These are phyloP conservation scores for Debaryomycetaceae sp. DNA, from an alignment of 1,139 yeast genomes.

Conservation along the genomic window DNA sequence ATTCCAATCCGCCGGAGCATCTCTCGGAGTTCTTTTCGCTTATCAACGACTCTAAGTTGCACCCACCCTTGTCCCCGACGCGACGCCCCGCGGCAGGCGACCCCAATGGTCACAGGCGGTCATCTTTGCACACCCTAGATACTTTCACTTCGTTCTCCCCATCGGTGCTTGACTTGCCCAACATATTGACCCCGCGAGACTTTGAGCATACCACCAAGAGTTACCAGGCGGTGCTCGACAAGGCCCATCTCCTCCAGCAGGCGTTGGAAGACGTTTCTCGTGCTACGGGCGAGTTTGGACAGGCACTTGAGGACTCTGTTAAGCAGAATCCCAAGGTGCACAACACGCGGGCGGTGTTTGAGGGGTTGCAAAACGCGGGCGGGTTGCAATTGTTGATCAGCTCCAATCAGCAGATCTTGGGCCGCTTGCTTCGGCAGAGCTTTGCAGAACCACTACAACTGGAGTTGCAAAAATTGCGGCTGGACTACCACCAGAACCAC, in stretches of 20 bases:
- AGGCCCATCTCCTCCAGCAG: constrained; percentile 49
- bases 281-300: constrained; percentile 73
- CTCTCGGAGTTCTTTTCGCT: constrained; percentile 52
- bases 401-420: constrained; percentile 70
- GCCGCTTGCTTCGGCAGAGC: constrained; percentile 47
- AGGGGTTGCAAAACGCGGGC: constrained; percentile 68
- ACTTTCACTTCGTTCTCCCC: constrained; percentile 44
- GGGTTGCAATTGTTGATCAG: constrained; percentile 76
- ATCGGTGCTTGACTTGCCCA: constrained; percentile 55
- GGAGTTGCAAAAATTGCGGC: constrained; percentile 38
- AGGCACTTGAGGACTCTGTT: constrained; percentile 54
- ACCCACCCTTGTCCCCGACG: too few species aligned
- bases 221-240: constrained; percentile 43
- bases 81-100: constrained; percentile 2
- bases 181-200: constrained; percentile 56
- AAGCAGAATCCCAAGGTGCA: constrained; percentile 58
- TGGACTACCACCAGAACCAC: constrained; percentile 40
- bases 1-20: constrained; percentile 49
- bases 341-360: constrained; percentile 60
- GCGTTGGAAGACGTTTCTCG: constrained; percentile 49
- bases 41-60: constrained; percentile 25
- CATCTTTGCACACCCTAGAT: constrained; percentile 24
- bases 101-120: constrained; percentile 18
- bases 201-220: constrained; percentile 44
- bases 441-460: constrained; percentile 54